Percentiles rank a stretch among this genome's conserved stretches.
Evolutionary conservation across 1,284 basidiomycete genomes (phyloP).

Genomic region (Ganoderma sinense): DNA sequence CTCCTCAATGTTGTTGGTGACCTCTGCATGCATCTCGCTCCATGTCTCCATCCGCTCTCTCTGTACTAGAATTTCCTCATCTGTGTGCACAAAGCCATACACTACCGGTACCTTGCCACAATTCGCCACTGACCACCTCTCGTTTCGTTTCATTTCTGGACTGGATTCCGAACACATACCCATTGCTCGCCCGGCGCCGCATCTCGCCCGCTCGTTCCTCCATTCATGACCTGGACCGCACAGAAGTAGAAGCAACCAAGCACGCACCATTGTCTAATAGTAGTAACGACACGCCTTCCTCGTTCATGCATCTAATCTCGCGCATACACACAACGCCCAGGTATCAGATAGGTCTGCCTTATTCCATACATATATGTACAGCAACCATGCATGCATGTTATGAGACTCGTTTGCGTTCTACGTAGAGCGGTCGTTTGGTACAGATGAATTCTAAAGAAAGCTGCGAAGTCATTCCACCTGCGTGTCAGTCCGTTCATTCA

Average conservation of each 20-base stretch:
- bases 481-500: slow-evolving; percentile 20
- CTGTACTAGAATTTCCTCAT: slow-evolving; percentile 19
- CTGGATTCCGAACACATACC: slow-evolving; percentile 25
- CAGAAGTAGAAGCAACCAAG: slow-evolving; percentile 1
- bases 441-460: slow-evolving; percentile 1
- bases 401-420: slow-evolving; percentile 7
- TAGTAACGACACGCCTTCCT: slow-evolving; percentile 15
- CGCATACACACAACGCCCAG: slow-evolving; percentile 32
- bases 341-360: slow-evolving; percentile 30
- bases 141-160: slow-evolving; percentile 21
- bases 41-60: slow-evolving; percentile 19
- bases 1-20: slow-evolving; percentile 21
- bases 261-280: slow-evolving; percentile 23
- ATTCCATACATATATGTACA: slow-evolving; percentile 30
- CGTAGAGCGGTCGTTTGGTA: background rate
- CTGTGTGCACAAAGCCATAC: background rate
- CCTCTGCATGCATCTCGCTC: slow-evolving; percentile 13
- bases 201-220: slow-evolving; percentile 14
- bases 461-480: background rate
- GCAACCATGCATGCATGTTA: slow-evolving; percentile 22
- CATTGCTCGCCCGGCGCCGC: slow-evolving; percentile 18
- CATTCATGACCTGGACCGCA: background rate
- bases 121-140: slow-evolving; percentile 2
- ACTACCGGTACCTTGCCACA: background rate
- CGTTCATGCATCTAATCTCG: slow-evolving; percentile 32